These are phyloP conservation scores for Astrothelium macrocarpum DNA, from an alignment of 495 filamentous ascomycete genomes.

Conservation along the genomic window DNA sequence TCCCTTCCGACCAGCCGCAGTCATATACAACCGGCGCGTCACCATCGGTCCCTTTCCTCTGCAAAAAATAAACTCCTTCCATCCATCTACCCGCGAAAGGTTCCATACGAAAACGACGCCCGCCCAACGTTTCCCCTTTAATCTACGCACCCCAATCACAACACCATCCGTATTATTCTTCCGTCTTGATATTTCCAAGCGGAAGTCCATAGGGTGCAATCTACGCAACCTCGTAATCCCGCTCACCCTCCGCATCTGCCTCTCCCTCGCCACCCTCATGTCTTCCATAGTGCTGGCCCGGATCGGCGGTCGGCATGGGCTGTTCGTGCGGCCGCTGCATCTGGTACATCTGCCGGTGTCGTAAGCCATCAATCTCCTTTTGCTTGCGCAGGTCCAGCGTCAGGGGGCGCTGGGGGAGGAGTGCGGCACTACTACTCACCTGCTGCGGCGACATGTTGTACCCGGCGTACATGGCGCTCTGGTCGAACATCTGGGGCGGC, in stretches of 20 bases:
- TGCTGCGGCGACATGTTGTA: constrained; percentile 74
- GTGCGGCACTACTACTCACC: constrained; percentile 42
- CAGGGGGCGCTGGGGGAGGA: constrained; percentile 3
- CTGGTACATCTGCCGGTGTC: constrained; percentile 44
- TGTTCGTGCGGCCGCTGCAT: constrained; percentile 39
- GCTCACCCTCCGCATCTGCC: constrained; percentile 50
- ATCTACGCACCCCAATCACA: neutral
- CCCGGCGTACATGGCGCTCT: constrained; percentile 69
- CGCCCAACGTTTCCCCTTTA: neutral
- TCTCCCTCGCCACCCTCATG: constrained; percentile 45
- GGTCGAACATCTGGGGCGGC: constrained; percentile 66
- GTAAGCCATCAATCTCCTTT: constrained; percentile 14
- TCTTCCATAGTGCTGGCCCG: constrained; percentile 31
- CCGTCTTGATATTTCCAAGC: no score
- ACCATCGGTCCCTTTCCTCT: neutral
- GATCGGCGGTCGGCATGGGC: constrained; percentile 34
- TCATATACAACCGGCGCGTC: neutral
- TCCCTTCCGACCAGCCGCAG: neutral
- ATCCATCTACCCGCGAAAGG: neutral
- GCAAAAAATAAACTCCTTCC: neutral
- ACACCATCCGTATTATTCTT: neutral
- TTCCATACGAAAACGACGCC: neutral
- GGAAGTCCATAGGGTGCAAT: no score
- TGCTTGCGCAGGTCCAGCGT: neutral
- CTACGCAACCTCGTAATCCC: constrained; percentile 29